A percentile compares a stretch with the other conserved stretches of the same genome.
These are phyloP conservation scores for Colletotrichum orchidophilum DNA, from an alignment of 2,329 filamentous ascomycete genomes.

Conservation along the genomic window DNA sequence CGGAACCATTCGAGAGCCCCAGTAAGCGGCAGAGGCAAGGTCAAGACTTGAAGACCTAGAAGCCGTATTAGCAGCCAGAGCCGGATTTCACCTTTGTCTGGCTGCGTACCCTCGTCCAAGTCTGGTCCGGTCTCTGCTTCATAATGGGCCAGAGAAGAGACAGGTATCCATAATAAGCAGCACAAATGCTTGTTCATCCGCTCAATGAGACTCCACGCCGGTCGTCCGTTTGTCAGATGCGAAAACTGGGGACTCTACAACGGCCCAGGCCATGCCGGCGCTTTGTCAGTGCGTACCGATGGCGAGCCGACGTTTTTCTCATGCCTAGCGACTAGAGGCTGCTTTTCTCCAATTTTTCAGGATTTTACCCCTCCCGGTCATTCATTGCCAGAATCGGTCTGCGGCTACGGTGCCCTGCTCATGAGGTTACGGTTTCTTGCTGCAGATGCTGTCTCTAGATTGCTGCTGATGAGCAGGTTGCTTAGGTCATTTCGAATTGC, in stretches of 20 bases:
- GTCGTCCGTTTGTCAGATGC: conserved; percentile 32
- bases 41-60: conserved; percentile 11
- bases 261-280: conserved; percentile 31
- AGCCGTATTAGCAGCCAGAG: conserved; percentile 13
- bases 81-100: not conserved
- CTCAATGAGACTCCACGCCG: conserved; percentile 30
- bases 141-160: conserved; percentile 22
- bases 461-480: not conserved
- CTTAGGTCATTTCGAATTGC: not conserved
- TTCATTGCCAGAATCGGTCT: conserved; percentile 6
- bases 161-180: conserved; percentile 28
- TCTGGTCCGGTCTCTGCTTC: conserved; percentile 23
- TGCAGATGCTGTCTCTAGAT: not conserved
- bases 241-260: conserved; percentile 24
- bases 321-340: conserved; percentile 12
- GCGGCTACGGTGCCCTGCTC: conserved; percentile 11
- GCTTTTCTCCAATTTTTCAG: conserved; percentile 32
- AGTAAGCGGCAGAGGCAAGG: conserved; percentile 1
- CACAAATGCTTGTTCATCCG: conserved; percentile 33
- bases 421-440: not conserved
- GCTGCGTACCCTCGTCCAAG: conserved; percentile 18
- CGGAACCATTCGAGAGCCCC: conserved; percentile 14
- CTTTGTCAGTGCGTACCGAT: conserved; percentile 14
- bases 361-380: conserved; percentile 28
- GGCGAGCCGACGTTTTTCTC: conserved; percentile 8